Evolutionary conservation across 1,139 yeast species (phyloP), one percentile per base, ranked within the genome.

Genomic region (Pichia sorboxylosa): DNA sequence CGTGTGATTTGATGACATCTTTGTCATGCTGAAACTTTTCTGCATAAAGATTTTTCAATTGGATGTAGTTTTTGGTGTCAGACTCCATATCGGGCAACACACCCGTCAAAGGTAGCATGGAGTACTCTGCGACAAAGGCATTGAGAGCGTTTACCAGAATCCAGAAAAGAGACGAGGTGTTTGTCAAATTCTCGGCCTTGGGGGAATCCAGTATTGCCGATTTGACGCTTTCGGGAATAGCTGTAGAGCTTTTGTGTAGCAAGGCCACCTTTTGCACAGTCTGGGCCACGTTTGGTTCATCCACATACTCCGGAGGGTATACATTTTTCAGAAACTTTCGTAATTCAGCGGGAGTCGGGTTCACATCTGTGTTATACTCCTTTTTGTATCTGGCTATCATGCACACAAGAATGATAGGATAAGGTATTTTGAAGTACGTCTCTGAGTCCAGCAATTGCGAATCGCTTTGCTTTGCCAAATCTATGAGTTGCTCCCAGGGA

Each of bases 11-110:
- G 40, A 80, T 66, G 17, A 38, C 35, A 5, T 45, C 37, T 30
- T 62, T 59, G 50, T 85, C 95, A 3, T 39, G 31, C 5, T 45
- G 39, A 2, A 84, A 79, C 46, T 79, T 81, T 2, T 54, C 57
- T 15, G 63, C 57, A 49, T 81, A 85, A 13, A 83, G 46, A 1
- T 51, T 51, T 48, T 77, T 81, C 32, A 90, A 54, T 6, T 48
- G 51, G 8, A 78, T 62, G 50, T 80, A 90, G 33, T 64, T 64
- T 11, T 56, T 56, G 0, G 95, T 77, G 42, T 76, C 75, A 0
- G 94, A 71, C 22, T 82, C 80, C 96, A 90, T 87, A 52, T 87
- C 97, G 0, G 95, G 95, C 10, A 87, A 51, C 1, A 62, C 66
- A 0, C 94, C 95, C 3, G 79, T 64, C 3, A 84, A 58, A 0